Conservation (phyloP, 2,329 filamentous ascomycete species). For the Dendrostoma leiphaemia region DNA sequence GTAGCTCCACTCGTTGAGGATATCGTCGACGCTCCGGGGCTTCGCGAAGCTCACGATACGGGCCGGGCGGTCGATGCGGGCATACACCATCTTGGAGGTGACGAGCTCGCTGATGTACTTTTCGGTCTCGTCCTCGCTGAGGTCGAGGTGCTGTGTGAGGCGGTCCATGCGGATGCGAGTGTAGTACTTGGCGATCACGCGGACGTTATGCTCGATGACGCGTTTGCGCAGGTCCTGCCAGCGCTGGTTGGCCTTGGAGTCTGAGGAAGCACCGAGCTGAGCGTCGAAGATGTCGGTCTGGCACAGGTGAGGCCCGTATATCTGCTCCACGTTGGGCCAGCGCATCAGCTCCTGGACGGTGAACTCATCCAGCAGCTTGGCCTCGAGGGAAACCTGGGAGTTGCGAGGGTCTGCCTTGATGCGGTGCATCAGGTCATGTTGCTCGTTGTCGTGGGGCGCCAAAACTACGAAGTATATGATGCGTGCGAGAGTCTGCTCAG, state of each 20-base stretch:
- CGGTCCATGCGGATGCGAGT: slow-evolving; percentile 93
- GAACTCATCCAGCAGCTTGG: slow-evolving; percentile 87
- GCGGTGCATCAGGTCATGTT: slow-evolving; percentile 93
- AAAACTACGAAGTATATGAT: slow-evolving; percentile 98
- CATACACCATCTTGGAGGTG: slow-evolving; percentile 95
- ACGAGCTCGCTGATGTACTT: slow-evolving; percentile 98
- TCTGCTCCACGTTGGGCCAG: slow-evolving; percentile 89
- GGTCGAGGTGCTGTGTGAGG: slow-evolving; percentile 84
- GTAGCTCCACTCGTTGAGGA: slow-evolving; percentile 96
- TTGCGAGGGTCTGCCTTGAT: slow-evolving; percentile 84
- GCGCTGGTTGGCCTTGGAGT: slow-evolving; percentile 78
- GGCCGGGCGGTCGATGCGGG: slow-evolving; percentile 93
- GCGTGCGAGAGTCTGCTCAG: slow-evolving; percentile 74
- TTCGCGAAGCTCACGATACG: slow-evolving; percentile 92
- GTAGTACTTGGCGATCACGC: slow-evolving; percentile 97
- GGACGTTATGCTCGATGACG: slow-evolving; percentile 98
- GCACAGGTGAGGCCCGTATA: slow-evolving; percentile 85
- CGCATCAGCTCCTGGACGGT: slow-evolving; percentile 96
- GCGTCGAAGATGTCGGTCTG: slow-evolving; percentile 86
- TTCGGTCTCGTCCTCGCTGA: slow-evolving; percentile 94
- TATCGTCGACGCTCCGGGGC: slow-evolving; percentile 90
- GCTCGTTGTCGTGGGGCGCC: slow-evolving; percentile 96
- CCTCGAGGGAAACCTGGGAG: slow-evolving; percentile 72
- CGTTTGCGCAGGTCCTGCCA: slow-evolving; percentile 97
- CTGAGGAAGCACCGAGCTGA: slow-evolving; percentile 60